Base-by-base conservation (phyloP, 768 basidiomycete species). In the Polyporus arcularius region DNA sequence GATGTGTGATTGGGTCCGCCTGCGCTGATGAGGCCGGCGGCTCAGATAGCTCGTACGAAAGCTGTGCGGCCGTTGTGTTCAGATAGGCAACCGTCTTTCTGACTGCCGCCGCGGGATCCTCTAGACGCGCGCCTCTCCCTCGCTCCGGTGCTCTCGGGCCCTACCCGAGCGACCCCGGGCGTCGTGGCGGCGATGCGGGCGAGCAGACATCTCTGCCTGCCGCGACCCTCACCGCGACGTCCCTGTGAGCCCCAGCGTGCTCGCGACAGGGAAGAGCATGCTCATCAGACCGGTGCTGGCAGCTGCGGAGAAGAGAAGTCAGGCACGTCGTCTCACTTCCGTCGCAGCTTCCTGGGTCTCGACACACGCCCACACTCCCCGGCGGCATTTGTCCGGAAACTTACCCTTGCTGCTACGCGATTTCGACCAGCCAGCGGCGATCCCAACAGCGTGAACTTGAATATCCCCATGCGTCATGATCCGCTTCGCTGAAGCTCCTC, bases 21-120 rank as follows among this genome's bases (percentile, higher is more conserved):
- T 28, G 45, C 38, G 31, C 38, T 40, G 49, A 40, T 51, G 48
- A 26, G 49, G 48, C 43, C 54, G 38, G 39, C 53, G 52, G 40
- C 32, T 9, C 46, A 48, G 58, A 60, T 61, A 52, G 49, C 53
- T 47, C 47, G 21, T 56, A 51, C 31, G 28, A 61, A 61, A 52
- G 60, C 60, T n/a, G 55, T 61, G 60, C 60, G 49, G 10, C 32
- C 60, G 14, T 61, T 61, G 54, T 61, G 53, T 60, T 47, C 54
- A 52, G 47, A 31, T 18, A 40, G 41, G 53, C 43, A 54, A 61
- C 55, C 60, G 60, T 61, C 55, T 61, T 56, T 61, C 35, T 61
- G 60, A 61, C 60, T 52, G 60, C 55, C 60, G 60, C 59, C 53
- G 46, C 45, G 52, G 45, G n/a, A 32, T 11, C 51, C 26, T 6